phyloP scores from a whole-genome alignment of 1,284 basidiomycete species.

The Pyrrhoderma lamaoense region DNA sequence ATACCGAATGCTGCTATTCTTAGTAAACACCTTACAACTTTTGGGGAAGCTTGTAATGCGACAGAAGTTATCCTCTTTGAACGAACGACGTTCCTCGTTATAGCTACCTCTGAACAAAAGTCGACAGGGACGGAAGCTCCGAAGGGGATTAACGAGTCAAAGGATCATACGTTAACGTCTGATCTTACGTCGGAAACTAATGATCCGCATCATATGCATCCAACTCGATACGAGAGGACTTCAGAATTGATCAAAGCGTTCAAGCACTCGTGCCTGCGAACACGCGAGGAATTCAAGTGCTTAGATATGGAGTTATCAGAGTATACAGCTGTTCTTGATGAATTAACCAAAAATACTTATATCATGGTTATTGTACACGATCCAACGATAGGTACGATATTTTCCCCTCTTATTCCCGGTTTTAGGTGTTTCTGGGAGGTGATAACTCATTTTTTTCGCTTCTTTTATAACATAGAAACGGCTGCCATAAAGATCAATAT shows the following conservation, averaged over 20 bases:
- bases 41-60: conserved; percentile 81
- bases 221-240: conserved; percentile 90
- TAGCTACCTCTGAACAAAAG: conserved; percentile 60
- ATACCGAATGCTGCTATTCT: conserved; percentile 93
- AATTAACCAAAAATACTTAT: conserved; percentile 91
- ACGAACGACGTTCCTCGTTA: conserved; percentile 94
- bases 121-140: conserved; percentile 11
- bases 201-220: conserved; percentile 48
- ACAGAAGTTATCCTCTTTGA: conserved; percentile 96
- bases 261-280: conserved; percentile 82
- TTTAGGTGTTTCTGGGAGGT: background rate
- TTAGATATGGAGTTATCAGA: conserved; percentile 77
- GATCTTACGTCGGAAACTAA: conserved; percentile 22
- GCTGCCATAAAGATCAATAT: conserved; percentile 82
- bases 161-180: conserved; percentile 26
- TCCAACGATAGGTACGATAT: conserved; percentile 68
- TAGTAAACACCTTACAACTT: conserved; percentile 76
- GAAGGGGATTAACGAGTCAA: conserved; percentile 9
- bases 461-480: conserved; percentile 46
- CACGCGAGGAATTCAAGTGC: conserved; percentile 74
- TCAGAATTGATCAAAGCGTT: conserved; percentile 94
- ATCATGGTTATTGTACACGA: conserved; percentile 87
- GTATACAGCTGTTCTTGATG: conserved; percentile 90
- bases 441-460: background rate
- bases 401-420: background rate